Base-by-base conservation (phyloP, 768 basidiomycete species). In the Mycena crocata region DNA sequence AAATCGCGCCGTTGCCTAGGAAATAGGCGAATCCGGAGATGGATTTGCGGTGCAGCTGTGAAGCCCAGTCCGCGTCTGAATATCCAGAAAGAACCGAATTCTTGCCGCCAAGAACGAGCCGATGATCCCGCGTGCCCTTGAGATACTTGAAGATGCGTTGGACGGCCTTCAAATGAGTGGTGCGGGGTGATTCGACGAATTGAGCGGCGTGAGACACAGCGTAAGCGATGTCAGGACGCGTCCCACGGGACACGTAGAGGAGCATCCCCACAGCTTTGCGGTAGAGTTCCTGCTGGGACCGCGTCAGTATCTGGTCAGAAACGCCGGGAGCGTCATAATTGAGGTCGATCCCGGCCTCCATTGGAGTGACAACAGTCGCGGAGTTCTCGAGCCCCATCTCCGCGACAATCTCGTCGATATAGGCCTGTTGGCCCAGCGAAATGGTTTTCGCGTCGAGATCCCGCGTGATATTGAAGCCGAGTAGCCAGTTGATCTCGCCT, bases 401-500 rank as follows among this genome's bases (percentile, higher is more conserved):
- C 9, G 46, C 49, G 28, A 74, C 51, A 19, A 77, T 70, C 32
- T 60, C 42, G 5, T 71, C 49, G 24, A 77, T 73, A 28, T 77
- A 78, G 6, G 70, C 51, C 5, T 49, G 24, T 49, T 82, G 77
- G 48, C 60, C 64, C 26, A 77, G 59, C 19, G 71, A 69, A 9
- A 80, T 66, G 6, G 72, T 74, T 23, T 63, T 62, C 0, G 57
- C 46, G 0, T 68, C 35, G 5, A 49, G 54, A 40, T 81, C 71
- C 0, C 64, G 66, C 1, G 35, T 64, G 31, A 79, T 63, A 26
- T 70, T 30, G n/a, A 80, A 71, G 19, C 78, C 72, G 13, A 81
- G 70, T 2, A 78, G 59, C 69, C 70, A 77, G 39, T 70, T 72
- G n/a, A 74, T 44, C 52, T 75, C 70, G 0, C 78, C 75, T 0